Evolutionary conservation across 208 protist genomes (phyloP), one percentile per base, ranked within the genome.

Genomic region (Trypanosoma platydactyli): DNA sequence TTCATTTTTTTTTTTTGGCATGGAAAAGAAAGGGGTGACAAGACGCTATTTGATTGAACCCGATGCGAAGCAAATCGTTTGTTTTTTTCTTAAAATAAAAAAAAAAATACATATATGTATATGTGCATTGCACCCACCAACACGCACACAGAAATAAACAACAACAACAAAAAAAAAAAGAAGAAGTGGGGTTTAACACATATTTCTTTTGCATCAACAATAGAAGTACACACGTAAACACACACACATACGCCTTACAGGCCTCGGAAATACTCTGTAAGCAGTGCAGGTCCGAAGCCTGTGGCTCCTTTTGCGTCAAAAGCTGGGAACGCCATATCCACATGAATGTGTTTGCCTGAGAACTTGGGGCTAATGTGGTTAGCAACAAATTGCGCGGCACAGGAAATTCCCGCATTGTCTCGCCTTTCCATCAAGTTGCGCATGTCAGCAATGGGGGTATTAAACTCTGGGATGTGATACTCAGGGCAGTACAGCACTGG

Each of bases 401-500:
- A 91, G 35, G 82, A 89, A 15, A 87, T 77, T 16, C 83, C 79
- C 1, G 81, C 87, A 66, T 90, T 88, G 24, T 74, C 53, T 22
- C 52, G 27, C n/a, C 60, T 55, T 53, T 80, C 72, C 51, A 89
- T 81, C 29, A 86, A 66, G 73, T 96, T 96, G 18, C 77, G 71
- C 73, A 92, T 83, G 57, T 94, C 88, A 1, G 91, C 91, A 66
- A 73, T 58, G 3, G 66, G 45, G 64, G 74, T 90, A 30, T 67
- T 72, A 75, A 90, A 94, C 61, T 91, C 74, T 60, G 79, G 68
- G 33, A 72, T 55, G 73, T 89, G 81, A 54, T 76, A 89, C 83
- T 96, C 88, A 13, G 91, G 91, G 73, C 86, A 91, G 79, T 93
- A 96, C 18, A 94, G 76, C 29, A 96, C 75, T 1, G 88, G 91